Evolutionary conservation across 2,329 filamentous ascomycete species (phyloP), one percentile per base, ranked within the genome.

Genomic region (Phaeomoniella chlamydospora): DNA sequence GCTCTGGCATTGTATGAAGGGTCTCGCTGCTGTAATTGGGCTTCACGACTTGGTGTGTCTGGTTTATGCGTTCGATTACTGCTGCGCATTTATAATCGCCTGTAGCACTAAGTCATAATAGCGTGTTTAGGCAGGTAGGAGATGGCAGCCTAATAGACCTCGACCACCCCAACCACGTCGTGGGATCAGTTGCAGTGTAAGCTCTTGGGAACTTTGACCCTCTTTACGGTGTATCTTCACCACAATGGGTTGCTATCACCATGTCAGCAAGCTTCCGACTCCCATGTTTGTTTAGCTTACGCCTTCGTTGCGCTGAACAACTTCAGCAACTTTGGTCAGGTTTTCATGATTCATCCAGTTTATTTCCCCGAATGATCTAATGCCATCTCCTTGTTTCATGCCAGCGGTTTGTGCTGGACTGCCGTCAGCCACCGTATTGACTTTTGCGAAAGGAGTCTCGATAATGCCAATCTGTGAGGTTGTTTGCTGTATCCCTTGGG

Each of bases 81-180:
- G n/a, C n/a, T n/a, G n/a, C n/a, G n/a, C n/a, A n/a, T n/a, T n/a
- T n/a, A n/a, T n/a, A n/a, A n/a, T n/a, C n/a, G n/a, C n/a, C n/a
- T n/a, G n/a, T n/a, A n/a, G n/a, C n/a, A n/a, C n/a, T n/a, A n/a
- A n/a, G n/a, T n/a, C n/a, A n/a, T n/a, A n/a, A n/a, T n/a, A n/a
- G n/a, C n/a, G 22, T 9, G 22, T 6, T 70, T 64, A 93, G 38
- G 92, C 46, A 16, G 84, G 85, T 45, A 94, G 61, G 43, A 96
- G 72, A 61, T 94, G 87, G 56, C 88, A 98, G 37, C 88, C 88
- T 49, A 98, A 62, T 55, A 92, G 63, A 10, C 88, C 90, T 56
- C 85, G 70, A 18, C 90, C 90, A 45, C 88, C 88, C 88, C 90
- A 98, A 52, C 87, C 69, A 31, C 74, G 72, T 47, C 74, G 71